Evolutionary conservation across 495 filamentous ascomycete genomes (phyloP), one percentile per base, ranked within the genome.

Genomic region (Emericellopsis terricola): DNA sequence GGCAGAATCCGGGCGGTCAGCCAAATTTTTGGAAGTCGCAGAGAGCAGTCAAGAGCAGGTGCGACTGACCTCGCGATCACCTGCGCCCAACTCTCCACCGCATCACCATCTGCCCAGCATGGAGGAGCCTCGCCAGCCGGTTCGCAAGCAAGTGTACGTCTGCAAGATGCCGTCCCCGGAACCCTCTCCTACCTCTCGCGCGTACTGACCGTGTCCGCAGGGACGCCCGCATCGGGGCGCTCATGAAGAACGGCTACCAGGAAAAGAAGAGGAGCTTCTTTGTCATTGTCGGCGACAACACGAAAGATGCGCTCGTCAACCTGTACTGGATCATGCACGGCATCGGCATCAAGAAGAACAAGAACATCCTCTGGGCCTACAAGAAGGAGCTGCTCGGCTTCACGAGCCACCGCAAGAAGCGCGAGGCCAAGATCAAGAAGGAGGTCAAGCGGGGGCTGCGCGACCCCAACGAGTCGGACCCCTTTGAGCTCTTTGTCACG

Each of bases 221-320:
- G 51, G 91, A 97, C 50, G 81, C 85, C 56, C 83, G 91, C 41
- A 99, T 99, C 45, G 86, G 82, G 18, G 78, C 92, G 46, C 73
- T 99, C 34, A 87, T 99, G 43, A 79, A 80, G 49, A 99, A 99
- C 79, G 78, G 83, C 36, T 69, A 89, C 33, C 82, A 92, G 45
- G 83, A 93, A 52, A 94, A 94, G 67, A 94, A 96, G 61, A 73
- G 91, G 46, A 89, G 81, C 57, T 94, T 99, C 62, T 86, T 99
- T 55, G 79, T 96, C 34, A 71, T 99, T 3, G 91, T 99, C 16
- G 91, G 91, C 36, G 91, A 99, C 51, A 73, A 75, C 38, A 78
- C 86, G 38, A 99, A 99, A 56, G 91, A 96, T 69, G 85, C 87
- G 40, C 96, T 96, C 49, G 79, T 94, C 31, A 73, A 94, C 50